Conservation (phyloP, 192 early-diverging fungal species). For the Dispira simplex region DNA sequence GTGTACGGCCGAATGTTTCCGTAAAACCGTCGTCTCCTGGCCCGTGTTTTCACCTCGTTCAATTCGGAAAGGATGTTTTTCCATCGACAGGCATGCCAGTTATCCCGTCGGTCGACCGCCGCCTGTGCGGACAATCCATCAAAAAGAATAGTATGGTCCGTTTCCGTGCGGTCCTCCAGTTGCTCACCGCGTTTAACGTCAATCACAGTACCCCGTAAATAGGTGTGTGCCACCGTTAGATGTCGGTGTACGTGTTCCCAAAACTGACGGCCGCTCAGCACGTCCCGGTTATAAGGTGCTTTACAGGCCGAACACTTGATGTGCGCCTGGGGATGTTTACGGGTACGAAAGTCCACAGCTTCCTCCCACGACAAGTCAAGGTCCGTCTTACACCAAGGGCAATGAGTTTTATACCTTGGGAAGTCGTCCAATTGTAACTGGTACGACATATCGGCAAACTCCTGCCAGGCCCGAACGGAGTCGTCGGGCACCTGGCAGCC, state of each 20-base stretch:
- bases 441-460: background rate
- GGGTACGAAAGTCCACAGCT: slow-evolving; percentile 13
- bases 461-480: background rate
- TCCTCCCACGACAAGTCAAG: background rate
- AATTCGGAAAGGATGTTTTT: slow-evolving; percentile 10
- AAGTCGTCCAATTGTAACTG: background rate
- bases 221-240: background rate
- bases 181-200: background rate
- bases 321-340: slow-evolving; percentile 10
- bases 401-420: background rate
- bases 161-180: background rate
- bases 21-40: background rate
- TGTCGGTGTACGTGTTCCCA: background rate
- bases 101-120: background rate
- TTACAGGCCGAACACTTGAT: background rate
- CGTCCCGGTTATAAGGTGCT: slow-evolving; percentile 1
- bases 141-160: slow-evolving; percentile 18
- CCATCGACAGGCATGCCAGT: slow-evolving; percentile 8
- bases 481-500: background rate
- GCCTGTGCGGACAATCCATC: slow-evolving; percentile 17
- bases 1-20: slow-evolving; percentile 11
- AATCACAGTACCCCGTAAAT: background rate
- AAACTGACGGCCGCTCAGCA: slow-evolving; percentile 3
- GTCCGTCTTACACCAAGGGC: background rate
- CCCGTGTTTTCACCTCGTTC: background rate